A percentile compares a stretch with the other conserved stretches of the same genome.
Evolutionary conservation across 83 land plant genomes (phyloP).

Genomic region (Picea abies): DNA sequence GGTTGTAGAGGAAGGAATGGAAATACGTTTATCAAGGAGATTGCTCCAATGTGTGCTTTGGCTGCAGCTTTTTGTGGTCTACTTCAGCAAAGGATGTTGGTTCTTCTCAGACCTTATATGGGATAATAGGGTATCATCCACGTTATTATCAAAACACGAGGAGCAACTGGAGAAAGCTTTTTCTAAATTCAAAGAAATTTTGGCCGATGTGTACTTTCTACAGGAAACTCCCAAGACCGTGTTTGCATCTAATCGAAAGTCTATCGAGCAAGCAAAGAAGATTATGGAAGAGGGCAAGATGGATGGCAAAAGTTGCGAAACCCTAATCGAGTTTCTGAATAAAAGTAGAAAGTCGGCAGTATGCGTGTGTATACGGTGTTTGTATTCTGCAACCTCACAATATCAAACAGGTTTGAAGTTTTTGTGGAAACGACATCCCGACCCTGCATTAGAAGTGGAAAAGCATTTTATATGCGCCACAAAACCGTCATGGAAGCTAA

Average conservation of each 20-base stretch:
- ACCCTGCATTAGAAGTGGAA: background rate
- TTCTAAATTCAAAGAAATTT: background rate
- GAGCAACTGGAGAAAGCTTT: too few species aligned
- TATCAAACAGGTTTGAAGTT: background rate
- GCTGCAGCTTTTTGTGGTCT: background rate
- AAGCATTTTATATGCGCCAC: background rate
- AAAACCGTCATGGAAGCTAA: background rate
- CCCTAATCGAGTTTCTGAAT: background rate
- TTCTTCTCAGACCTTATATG: background rate
- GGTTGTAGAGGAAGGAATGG: background rate
- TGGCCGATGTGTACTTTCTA: background rate
- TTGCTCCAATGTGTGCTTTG: background rate
- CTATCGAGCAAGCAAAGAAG: background rate
- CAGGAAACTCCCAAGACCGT: background rate
- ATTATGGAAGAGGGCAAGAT: background rate
- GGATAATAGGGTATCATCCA: background rate
- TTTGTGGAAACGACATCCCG: background rate
- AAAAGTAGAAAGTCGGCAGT: rapidly evolving
- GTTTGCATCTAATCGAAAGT: background rate
- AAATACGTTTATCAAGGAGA: background rate
- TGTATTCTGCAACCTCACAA: too few species aligned
- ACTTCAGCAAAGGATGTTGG: slow-evolving; percentile 4
- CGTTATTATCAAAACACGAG: too few species aligned
- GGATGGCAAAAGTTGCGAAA: background rate
- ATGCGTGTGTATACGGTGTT: too few species aligned